Evolutionary conservation across 805 yeast species (phyloP), one percentile per base, ranked within the genome.

Genomic region (Candida schatavii): DNA sequence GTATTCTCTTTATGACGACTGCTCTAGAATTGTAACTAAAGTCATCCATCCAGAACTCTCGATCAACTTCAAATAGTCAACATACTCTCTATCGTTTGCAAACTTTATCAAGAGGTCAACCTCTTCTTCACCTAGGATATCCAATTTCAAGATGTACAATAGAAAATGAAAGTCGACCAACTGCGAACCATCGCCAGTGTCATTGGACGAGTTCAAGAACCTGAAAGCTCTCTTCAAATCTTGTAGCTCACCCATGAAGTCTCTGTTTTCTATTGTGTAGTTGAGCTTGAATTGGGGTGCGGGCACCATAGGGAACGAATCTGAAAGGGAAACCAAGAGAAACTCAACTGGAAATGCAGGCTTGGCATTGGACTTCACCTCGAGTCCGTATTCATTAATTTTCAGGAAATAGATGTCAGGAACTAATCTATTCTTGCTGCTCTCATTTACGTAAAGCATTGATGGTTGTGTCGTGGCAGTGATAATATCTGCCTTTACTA

Each of bases 261-360:
- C 85, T 41, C 98, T 71, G 57, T 90, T 85, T 51, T 87, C 95
- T 59, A 90, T 78, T 2, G 93, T 81, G 66, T 88, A 90, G 3
- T 64, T 59, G 26, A 56, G 58, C 6, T 60, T 60, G 61, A 86
- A 85, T 46, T 68, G 48, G 2, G 87, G 81, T 3, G 49, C 56
- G 0, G 81, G 74, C 0, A 70, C 67, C 47, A 81, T 77, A 1
- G 96, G 96, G 75, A 93, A 91, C 2, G 98, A 97, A 61, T 93
- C 98, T 4, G 95, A 83, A 47, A 91, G 66, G 2, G 97, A 83
- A 0, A 91, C 95, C 40, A 93, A 64, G 45, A 89, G 62, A 57
- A 86, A 89, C 46, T 89, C 97, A n/a, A 85, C 89, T 2, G 97
- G 97, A 59, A 89, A 87, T 19, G 93, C 85, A 1, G 97, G 96